Base-by-base conservation (phyloP, 2,329 filamentous ascomycete species). In the Colletotrichum sp. region DNA sequence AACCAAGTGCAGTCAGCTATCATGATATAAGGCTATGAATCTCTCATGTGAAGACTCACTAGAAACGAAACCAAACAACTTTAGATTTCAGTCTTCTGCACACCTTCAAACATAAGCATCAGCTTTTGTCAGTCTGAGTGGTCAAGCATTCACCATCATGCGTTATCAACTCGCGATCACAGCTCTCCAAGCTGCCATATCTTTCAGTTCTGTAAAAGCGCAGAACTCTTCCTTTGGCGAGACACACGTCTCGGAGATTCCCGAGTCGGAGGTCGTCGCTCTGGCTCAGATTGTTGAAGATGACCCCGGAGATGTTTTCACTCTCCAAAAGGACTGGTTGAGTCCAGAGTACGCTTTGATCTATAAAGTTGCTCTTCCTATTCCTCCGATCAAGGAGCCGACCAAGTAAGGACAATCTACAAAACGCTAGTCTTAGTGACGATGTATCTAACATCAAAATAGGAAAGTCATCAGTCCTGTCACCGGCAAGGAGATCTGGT, bases 341-440 rank as follows among this genome's bases (percentile, higher is more conserved):
- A 71, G 77, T 11, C 69, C 75, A 2, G 72, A 71, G 12, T 79
- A 79, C 63, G 75, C 72, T 29, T 75, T 76, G 70, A 74, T 77
- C 13, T 79, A 77, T 66, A 73, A 76, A 66, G 77, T 75, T 13
- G 80, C 86, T 13, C 81, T 89, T 4, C 86, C 86, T 3, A 85
- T 86, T 34, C 83, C 86, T 4, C 83, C 86, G 0, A 74, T 85
- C 4, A 87, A 87, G 74, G 73, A 82, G 58, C 81, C 83, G 2
- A 82, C 81, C 65, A 81, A 82, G 86, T 87, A 78, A 76, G 84
- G 8, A 8, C 27, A 36, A 13, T 34, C 3, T 4, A 24, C 15
- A 15, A 11, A 74, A 21, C n/a, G 6, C 5, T 8, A 7, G 6
- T 51, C n/a, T 21, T 8, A 51, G 12, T 11, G 76, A 16, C 57